Evolutionary conservation across 106 monocot species (phyloP), one percentile per base, ranked within the genome.

Genomic region (Dendrobium nobile): DNA sequence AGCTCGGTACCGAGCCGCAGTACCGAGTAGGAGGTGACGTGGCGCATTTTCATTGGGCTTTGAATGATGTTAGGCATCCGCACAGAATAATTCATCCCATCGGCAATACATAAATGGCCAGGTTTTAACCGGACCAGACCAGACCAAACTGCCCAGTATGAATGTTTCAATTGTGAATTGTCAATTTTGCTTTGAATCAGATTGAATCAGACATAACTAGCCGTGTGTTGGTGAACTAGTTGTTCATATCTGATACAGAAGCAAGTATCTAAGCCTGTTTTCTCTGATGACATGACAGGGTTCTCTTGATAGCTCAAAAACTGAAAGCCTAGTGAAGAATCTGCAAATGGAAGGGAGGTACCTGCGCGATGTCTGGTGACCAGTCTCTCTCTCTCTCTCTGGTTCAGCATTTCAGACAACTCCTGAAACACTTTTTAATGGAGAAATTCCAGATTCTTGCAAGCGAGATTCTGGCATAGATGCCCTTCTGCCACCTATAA

Each of bases 261-360:
- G 64, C 9, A 8, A 5, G n/a, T 65, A 11, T 65, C 1, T 65
- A 0, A 37, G 0, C 37, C 1, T 28, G 33, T 37, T 70, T 74
- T 16, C 4, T n/a, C 8, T 40, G 37, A 33, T 72, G 72, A 72
- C 26, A 74, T 74, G 42, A 6, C 85, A 97, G 96, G 94, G 96
- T 48, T 90, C 90, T 20, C 73, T 98, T 84, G 92, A 95, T 80
- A 91, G 82, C 72, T 91, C 97, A 13, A 90, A 94, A 82, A 83
- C 94, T 0, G 97, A 98, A 78, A 92, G 92, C 78, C 79, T 89
- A 59, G 92, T 98, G 73, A 98, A 98, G 89, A 92, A 77, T 83
- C 89, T 98, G 44, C 97, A 98, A 72, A 94, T 84, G 92, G 90
- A 91, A 80, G 94, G 97, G 20, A 89, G 97, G 72, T 98, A 98